phyloP scores from a whole-genome alignment of 257 asterid species.

The Eucommia ulmoides region DNA sequence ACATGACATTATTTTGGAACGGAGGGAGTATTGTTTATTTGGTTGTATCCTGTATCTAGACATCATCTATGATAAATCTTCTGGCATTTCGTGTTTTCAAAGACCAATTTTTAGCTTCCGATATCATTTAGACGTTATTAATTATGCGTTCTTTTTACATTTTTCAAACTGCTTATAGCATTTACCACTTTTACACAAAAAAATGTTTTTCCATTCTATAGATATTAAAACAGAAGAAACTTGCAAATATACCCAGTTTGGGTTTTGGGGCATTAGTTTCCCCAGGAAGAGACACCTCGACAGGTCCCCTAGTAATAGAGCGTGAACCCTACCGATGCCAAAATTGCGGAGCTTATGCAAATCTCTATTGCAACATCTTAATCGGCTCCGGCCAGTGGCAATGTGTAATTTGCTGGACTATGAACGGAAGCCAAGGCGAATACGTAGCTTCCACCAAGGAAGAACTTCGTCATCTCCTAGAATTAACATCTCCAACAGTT shows the following conservation, averaged over 20 bases:
- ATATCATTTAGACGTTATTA: too few relatives aligned
- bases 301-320: slow-evolving; percentile 83
- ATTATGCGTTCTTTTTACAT: too few relatives aligned
- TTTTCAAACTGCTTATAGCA: too few relatives aligned
- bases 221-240: slow-evolving; percentile 86
- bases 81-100: too few relatives aligned
- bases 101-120: too few relatives aligned
- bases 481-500: slow-evolving; percentile 60
- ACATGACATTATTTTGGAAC: too few relatives aligned
- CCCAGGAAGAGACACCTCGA: slow-evolving; percentile 70
- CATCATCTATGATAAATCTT: too few relatives aligned
- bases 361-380: slow-evolving; percentile 76
- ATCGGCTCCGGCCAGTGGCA: slow-evolving; percentile 98
- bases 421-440: slow-evolving; percentile 89
- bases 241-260: slow-evolving; percentile 68
- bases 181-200: too few relatives aligned
- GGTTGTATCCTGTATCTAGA: too few relatives aligned
- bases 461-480: slow-evolving; percentile 69
- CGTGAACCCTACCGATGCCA: slow-evolving; percentile 90
- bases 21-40: too few relatives aligned
- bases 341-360: slow-evolving; percentile 85
- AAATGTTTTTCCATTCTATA: slow-evolving; percentile 18
- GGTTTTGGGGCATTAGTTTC: slow-evolving; percentile 93
- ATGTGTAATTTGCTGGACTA: slow-evolving; percentile 72
- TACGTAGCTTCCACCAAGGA: slow-evolving; percentile 74